Percentiles rank a stretch among this genome's conserved stretches.
Conservation (phyloP, 139 green algal species). For the Micromonas commoda region DNA sequence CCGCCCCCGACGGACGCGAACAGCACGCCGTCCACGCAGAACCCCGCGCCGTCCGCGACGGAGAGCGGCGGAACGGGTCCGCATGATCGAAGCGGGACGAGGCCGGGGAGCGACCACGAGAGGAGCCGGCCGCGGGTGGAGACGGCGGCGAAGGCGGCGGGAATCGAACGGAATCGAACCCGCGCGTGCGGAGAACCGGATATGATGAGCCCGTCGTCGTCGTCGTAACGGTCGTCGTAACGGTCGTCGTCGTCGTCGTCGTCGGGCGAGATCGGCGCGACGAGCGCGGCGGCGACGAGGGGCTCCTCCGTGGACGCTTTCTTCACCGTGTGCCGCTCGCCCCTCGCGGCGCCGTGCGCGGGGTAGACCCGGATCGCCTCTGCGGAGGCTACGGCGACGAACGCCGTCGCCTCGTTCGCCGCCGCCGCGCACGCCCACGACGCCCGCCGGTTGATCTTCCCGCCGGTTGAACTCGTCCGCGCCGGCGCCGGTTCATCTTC, state of each 20-base stretch:
- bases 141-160: neutral
- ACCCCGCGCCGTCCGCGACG: neutral
- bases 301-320: neutral
- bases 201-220: too few relatives aligned
- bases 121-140: neutral
- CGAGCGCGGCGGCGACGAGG: neutral
- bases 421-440: too few relatives aligned
- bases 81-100: neutral
- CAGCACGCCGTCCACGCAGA: neutral
- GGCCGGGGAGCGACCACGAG: neutral
- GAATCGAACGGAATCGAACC: neutral
- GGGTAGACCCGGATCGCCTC: neutral
- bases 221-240: neutral
- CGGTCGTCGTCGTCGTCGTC: neutral
- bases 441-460: too few relatives aligned
- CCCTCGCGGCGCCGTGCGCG: neutral
- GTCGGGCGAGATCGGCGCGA: neutral
- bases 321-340: neutral
- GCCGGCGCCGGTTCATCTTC: too few relatives aligned
- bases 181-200: too few relatives aligned
- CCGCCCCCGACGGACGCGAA: neutral
- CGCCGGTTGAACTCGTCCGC: too few relatives aligned
- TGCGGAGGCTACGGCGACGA: neutral
- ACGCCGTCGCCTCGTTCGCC: neutral
- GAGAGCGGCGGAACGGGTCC: neutral